Conservation (phyloP, 2,329 filamentous ascomycete species). For the Septoria linicola region DNA sequence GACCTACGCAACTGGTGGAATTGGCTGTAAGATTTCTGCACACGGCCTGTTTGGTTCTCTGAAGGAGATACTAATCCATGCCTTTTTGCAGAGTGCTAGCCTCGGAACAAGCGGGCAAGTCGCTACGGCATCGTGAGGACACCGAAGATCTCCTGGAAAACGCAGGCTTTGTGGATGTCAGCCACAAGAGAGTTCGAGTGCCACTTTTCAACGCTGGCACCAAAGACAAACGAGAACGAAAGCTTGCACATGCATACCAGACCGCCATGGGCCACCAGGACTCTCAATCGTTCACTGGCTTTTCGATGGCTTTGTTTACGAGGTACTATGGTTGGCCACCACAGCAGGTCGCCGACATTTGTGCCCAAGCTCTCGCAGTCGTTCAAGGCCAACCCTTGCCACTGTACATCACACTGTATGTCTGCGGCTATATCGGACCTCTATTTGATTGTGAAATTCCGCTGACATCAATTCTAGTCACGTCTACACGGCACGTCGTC, state of each 20-base stretch:
- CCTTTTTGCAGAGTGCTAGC: slow-evolving; percentile 44
- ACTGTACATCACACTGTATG: slow-evolving; percentile 72
- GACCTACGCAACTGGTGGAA: slow-evolving; percentile 66
- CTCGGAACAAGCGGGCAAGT: slow-evolving; percentile 63
- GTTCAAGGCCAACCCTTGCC: slow-evolving; percentile 21
- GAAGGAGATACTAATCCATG: too few species aligned
- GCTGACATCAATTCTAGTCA: slow-evolving; percentile 39
- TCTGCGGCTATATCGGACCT: slow-evolving; percentile 30
- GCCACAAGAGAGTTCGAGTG: slow-evolving; percentile 64
- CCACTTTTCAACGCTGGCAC: slow-evolving; percentile 63
- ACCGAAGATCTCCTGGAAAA: slow-evolving; percentile 62
- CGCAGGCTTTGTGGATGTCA: slow-evolving; percentile 76
- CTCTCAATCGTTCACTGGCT: slow-evolving; percentile 30
- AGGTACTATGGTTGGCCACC: slow-evolving; percentile 61
- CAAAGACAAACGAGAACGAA: slow-evolving; percentile 60
- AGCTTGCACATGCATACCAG: slow-evolving; percentile 81
- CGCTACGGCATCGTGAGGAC: slow-evolving; percentile 64
- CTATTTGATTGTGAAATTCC: not conserved
- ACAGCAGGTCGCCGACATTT: slow-evolving; percentile 61
- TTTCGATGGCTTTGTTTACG: slow-evolving; percentile 52
- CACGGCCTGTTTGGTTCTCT: too few species aligned
- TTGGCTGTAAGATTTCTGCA: slow-evolving; percentile 46
- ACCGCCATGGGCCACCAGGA: slow-evolving; percentile 57
- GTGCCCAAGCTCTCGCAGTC: slow-evolving; percentile 56
- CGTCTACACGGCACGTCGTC: slow-evolving; percentile 50